These are phyloP conservation scores for Trypanosomatidae sp. DNA, from an alignment of 208 protist genomes.

Conservation along the genomic window DNA sequence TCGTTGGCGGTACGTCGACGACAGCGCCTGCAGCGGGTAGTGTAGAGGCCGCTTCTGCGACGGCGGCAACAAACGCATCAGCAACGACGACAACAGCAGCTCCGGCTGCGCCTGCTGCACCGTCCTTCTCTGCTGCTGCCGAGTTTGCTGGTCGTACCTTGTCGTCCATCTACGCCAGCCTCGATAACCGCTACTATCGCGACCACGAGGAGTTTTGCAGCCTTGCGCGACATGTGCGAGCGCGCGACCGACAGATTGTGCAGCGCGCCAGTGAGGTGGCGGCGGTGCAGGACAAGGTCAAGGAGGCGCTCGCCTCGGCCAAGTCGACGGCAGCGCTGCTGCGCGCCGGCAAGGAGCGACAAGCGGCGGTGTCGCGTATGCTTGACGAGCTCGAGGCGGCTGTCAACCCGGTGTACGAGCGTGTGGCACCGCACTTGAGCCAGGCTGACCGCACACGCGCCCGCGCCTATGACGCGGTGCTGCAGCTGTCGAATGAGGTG, in stretches of 20 bases:
- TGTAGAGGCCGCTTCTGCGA: slow-evolving; percentile 7
- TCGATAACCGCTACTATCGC: slow-evolving; percentile 27
- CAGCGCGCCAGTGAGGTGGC: slow-evolving; percentile 38
- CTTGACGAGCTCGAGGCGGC: slow-evolving; percentile 52
- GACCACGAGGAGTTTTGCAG: slow-evolving; percentile 40
- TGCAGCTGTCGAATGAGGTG: slow-evolving; percentile 58
- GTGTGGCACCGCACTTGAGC: background rate
- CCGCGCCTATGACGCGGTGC: slow-evolving; percentile 27
- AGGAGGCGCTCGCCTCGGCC: slow-evolving; percentile 26
- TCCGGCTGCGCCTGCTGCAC: slow-evolving; percentile 1
- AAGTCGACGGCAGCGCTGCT: slow-evolving; percentile 29
- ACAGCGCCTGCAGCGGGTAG: background rate
- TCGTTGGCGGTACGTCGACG: background rate
- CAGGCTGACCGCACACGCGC: slow-evolving; percentile 22
- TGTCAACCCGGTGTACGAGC: slow-evolving; percentile 17
- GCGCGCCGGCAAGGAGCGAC: slow-evolving; percentile 31
- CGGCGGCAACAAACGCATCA: slow-evolving; percentile 2
- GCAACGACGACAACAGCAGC: slow-evolving; percentile 1
- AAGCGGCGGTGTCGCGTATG: slow-evolving; percentile 23
- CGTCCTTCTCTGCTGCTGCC: slow-evolving; percentile 6
- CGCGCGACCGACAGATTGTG: slow-evolving; percentile 55
- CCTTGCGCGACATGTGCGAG: slow-evolving; percentile 32
- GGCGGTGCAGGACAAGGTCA: slow-evolving; percentile 22
- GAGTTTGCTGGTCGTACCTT: slow-evolving; percentile 47
- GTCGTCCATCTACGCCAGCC: slow-evolving; percentile 22